Evolutionary conservation across 78 protist species (phyloP), one percentile per base, ranked within the genome.

Genomic region (Ministeria vibrans): DNA sequence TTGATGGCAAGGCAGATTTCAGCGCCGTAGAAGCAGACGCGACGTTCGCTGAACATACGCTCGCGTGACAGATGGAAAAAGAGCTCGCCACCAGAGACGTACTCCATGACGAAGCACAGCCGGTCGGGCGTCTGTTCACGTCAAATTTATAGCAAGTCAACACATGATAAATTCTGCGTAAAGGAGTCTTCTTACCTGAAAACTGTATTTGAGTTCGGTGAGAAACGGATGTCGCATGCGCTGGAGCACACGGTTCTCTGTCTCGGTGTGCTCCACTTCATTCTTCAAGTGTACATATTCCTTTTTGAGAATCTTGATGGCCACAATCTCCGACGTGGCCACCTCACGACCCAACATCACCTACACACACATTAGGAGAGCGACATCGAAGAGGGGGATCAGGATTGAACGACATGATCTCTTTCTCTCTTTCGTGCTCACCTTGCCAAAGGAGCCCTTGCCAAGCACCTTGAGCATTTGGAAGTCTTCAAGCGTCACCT

Each of bases 1-100:
- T 78, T 90, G 55, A 95, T 32, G 0, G 95, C 97, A 45, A 95
- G 74, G 64, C 82, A 75, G 13, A 95, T 77, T 75, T 95, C 95
- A 4, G 92, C 83, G 25, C 86, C 84, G 85, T 95, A 95, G 61
- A 95, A 95, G 13, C 89, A 55, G 0, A 94, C 92, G 20, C 90
- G 74, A 11, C 45, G 86, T n/a, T 85, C 91, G 1, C 68, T 3
- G 39, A 93, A 92, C 11, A 91, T 53, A n/a, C 62, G 6, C 46
- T 70, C 80, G 28, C 80, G 75, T 36, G 87, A 90, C 22, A 92
- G 71, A 49, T 92, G 95, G 80, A 79, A 92, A 61, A 91, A 92
- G 59, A 94, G 86, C 75, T 94, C 97, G 11, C 97, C 97, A 0
- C 92, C 92, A 38, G 83, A 41, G 46, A 88, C 45, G 36, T 42